phyloP scores from a whole-genome alignment of 1,139 yeast genomes.

The Wickerhamiella infanticola region DNA sequence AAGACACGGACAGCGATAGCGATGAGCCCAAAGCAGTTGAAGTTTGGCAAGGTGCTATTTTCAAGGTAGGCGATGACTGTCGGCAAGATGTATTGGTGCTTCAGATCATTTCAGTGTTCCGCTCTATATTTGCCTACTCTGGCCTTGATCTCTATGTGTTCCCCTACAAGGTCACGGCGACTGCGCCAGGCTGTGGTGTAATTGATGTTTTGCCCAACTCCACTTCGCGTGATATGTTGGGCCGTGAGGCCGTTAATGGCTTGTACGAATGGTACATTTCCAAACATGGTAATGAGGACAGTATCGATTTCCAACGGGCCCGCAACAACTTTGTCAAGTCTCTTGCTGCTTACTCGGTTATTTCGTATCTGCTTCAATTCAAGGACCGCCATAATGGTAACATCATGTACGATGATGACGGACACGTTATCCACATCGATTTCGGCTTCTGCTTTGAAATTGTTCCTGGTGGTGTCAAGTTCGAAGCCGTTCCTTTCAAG shows the following conservation, averaged over 20 bases:
- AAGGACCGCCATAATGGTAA: constrained; percentile 98
- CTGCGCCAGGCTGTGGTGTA: constrained; percentile 98
- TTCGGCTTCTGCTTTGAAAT: constrained; percentile 98
- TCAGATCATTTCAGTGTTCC: constrained; percentile 80
- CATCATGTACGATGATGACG: constrained; percentile 93
- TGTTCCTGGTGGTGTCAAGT: constrained; percentile 97
- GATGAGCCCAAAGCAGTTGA: constrained; percentile 18
- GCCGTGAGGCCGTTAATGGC: constrained; percentile 97
- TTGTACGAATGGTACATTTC: constrained; percentile 81
- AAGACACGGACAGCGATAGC: constrained; percentile 30
- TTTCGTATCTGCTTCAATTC: constrained; percentile 81
- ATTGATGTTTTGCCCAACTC: constrained; percentile 95
- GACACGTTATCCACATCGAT: constrained; percentile 90
- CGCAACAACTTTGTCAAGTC: constrained; percentile 87
- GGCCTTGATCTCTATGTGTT: constrained; percentile 84
- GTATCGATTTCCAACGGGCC: constrained; percentile 80
- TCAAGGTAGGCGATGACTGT: constrained; percentile 98
- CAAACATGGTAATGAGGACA: constrained; percentile 86
- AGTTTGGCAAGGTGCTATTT: constrained; percentile 84
- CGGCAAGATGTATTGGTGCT: constrained; percentile 93
- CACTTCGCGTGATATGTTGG: constrained; percentile 93
- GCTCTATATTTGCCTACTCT: constrained; percentile 75
- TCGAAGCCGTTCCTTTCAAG: constrained; percentile 95
- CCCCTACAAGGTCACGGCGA: constrained; percentile 93
- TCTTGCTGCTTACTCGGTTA: constrained; percentile 88